Base-by-base conservation (phyloP, 805 yeast species). In the Saturnispora sanitii region DNA sequence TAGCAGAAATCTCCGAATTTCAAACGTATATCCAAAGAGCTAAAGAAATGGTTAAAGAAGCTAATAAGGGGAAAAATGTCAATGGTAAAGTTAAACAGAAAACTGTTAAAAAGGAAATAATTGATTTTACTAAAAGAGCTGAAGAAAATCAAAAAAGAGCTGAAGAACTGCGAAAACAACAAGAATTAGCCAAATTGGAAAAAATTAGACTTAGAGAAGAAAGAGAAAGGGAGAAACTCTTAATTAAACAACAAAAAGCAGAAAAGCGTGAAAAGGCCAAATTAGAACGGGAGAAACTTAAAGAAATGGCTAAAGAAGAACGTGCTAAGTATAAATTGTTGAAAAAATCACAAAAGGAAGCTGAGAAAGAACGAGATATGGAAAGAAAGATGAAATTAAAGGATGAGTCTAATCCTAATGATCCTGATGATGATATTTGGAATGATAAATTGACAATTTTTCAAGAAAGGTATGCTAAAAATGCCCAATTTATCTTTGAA, bases 11-110 rank as follows among this genome's bases (percentile, higher is more conserved):
- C 15, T 64, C 73, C 19, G 77, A 75, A 35, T 90, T 90, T 57
- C 95, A 88, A 57, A 77, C 72, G 17, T 83, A 82, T 51, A 86
- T 90, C 42, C 78, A 75, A 44, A 67, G 77, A 41, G 96, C 96
- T 0, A 71, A 82, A 46, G 75, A 71, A 22, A 79, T 81, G 87
- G 85, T 26, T 3, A 18, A 19, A 9, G 29, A 35, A 21, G 17
- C 25, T 29, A 35, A 29, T n/a, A 33, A 33, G 20, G 32, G 15
- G 13, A 15, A 26, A 3, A 23, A 39, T 7, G n/a, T 33, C 13
- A 36, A 27, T 11, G 28, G 27, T 4, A 12, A 26, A 7, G 7
- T 33, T 7, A 39, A 21, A 18, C 38, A 28, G 12, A 23, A 13
- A 11, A 39, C 23, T 9, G 4, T 19, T 11, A 39, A 33, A 30